Evolutionary conservation across 1,284 basidiomycete genomes (phyloP).

Genomic region (Moniliella sp.): DNA sequence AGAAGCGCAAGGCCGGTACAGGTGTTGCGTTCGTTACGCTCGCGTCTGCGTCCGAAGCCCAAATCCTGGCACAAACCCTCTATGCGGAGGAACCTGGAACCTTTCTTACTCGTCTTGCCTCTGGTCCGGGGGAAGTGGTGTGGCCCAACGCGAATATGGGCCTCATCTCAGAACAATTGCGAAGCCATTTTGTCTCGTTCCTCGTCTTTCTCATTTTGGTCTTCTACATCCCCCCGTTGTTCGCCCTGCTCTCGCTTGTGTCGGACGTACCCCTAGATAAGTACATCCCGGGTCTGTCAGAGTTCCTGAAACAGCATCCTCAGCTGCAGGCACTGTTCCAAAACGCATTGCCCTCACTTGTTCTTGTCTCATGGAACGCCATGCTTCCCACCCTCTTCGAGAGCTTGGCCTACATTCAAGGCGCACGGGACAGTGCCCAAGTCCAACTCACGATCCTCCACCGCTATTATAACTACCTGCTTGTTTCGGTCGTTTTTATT

Average conservation of each 20-base stretch:
- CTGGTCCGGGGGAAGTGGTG: conserved; percentile 82
- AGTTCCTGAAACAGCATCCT: conserved; percentile 55
- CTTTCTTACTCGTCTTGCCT: conserved; percentile 40
- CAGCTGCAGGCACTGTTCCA: conserved; percentile 66
- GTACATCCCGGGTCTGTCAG: conserved; percentile 55
- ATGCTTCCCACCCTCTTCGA: conserved; percentile 70
- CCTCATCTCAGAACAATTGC: conserved; percentile 28
- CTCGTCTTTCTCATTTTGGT: conserved; percentile 47
- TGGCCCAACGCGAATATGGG: conserved; percentile 65
- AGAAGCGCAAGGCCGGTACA: neutral
- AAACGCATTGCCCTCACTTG: conserved; percentile 72
- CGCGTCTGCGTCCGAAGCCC: conserved; percentile 25
- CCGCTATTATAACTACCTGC: conserved; percentile 51
- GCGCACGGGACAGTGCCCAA: conserved; percentile 65
- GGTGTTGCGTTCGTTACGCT: conserved; percentile 3
- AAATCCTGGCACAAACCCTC: conserved; percentile 69
- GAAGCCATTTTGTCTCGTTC: conserved; percentile 34
- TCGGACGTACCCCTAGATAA: conserved; percentile 79
- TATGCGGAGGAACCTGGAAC: conserved; percentile 38
- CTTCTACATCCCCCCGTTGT: conserved; percentile 28
- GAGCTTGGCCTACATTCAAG: conserved; percentile 62
- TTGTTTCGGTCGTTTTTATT: conserved; percentile 84
- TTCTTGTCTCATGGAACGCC: conserved; percentile 72
- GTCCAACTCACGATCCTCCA: conserved; percentile 77
- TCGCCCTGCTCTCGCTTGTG: conserved; percentile 56